Evolutionary conservation across 805 yeast genomes (phyloP).

Genomic region (Hanseniaspora occidentalis): DNA sequence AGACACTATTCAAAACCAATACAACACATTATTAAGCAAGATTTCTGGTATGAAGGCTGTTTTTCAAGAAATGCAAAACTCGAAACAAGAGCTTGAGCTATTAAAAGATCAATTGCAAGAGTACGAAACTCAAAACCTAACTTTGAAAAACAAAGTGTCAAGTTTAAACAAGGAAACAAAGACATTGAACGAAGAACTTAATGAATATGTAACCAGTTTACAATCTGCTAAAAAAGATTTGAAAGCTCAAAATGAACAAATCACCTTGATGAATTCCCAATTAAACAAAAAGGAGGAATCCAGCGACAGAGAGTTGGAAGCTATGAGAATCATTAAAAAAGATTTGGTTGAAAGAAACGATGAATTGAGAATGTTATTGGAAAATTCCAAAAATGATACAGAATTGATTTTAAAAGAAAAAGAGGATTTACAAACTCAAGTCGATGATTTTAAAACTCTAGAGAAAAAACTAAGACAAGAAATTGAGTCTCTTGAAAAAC

Average conservation of each 20-base stretch:
- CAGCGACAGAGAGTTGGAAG: slow-evolving; percentile 29
- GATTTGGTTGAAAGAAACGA: slow-evolving; percentile 20
- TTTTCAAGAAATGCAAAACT: slow-evolving; percentile 60
- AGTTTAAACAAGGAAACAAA: slow-evolving; percentile 22
- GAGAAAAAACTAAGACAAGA: slow-evolving; percentile 3
- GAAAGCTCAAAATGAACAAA: slow-evolving; percentile 31
- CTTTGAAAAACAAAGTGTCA: slow-evolving; percentile 25
- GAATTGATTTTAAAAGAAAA: slow-evolving; percentile 25
- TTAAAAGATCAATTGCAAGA: slow-evolving; percentile 38
- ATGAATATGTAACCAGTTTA: slow-evolving; percentile 39
- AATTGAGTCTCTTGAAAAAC: slow-evolving; percentile 1
- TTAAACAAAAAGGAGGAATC: slow-evolving; percentile 22
- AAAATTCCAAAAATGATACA: slow-evolving; percentile 23
- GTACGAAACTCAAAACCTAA: slow-evolving; percentile 31
- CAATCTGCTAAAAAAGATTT: slow-evolving; percentile 41
- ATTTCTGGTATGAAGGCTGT: slow-evolving; percentile 63
- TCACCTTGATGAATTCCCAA: slow-evolving; percentile 26
- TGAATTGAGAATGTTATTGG: slow-evolving; percentile 28
- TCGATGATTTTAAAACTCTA: slow-evolving; percentile 8
- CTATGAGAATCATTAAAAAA: slow-evolving; percentile 8
- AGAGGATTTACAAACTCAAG: slow-evolving; percentile 23
- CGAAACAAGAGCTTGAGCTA: slow-evolving; percentile 48
- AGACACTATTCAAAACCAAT: slow-evolving; percentile 44
- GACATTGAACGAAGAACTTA: slow-evolving; percentile 30
- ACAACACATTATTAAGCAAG: slow-evolving; percentile 48